A percentile compares a stretch with the other conserved stretches of the same genome.
phyloP scores from a whole-genome alignment of 106 monocot species.

The Platanthera guangdongensis region DNA sequence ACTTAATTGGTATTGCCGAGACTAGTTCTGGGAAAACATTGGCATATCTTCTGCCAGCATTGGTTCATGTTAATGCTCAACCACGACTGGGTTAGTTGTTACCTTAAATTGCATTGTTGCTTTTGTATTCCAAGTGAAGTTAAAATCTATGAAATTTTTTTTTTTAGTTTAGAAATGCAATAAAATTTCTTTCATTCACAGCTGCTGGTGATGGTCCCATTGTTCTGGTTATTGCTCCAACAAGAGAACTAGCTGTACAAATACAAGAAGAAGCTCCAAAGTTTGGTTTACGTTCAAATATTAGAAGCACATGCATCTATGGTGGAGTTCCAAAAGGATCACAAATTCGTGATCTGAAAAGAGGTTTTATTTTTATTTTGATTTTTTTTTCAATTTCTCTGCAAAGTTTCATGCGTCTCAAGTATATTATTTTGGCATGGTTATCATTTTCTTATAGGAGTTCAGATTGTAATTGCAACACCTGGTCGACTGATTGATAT shows the following conservation, averaged over 20 bases:
- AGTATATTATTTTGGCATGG: background rate
- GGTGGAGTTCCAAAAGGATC: slow-evolving; percentile 97
- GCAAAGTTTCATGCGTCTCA: background rate
- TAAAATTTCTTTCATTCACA: slow-evolving; percentile 21
- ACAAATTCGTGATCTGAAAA: slow-evolving; percentile 89
- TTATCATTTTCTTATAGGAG: slow-evolving; percentile 42
- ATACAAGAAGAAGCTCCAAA: slow-evolving; percentile 94
- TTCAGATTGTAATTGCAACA: slow-evolving; percentile 94
- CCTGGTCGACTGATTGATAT: slow-evolving; percentile 96
- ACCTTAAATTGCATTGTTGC: background rate
- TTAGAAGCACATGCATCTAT: slow-evolving; percentile 84
- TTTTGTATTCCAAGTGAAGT: background rate
- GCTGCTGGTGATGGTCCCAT: slow-evolving; percentile 82
- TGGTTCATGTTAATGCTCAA: slow-evolving; percentile 93
- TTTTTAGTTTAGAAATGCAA: background rate
- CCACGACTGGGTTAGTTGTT: slow-evolving; percentile 64
- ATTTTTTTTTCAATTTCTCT: background rate
- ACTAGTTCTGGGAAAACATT: slow-evolving; percentile 97
- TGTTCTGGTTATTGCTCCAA: slow-evolving; percentile 77
- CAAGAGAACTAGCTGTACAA: slow-evolving; percentile 95
- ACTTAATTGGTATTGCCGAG: slow-evolving; percentile 88
- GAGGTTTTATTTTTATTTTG: slow-evolving; percentile 29
- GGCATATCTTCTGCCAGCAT: slow-evolving; percentile 79
- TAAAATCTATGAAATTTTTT: background rate
- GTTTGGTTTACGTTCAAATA: slow-evolving; percentile 65